Percentiles rank a stretch among this genome's conserved stretches.
Evolutionary conservation across 805 yeast genomes (phyloP).

Genomic region (Candida broadrunensis): DNA sequence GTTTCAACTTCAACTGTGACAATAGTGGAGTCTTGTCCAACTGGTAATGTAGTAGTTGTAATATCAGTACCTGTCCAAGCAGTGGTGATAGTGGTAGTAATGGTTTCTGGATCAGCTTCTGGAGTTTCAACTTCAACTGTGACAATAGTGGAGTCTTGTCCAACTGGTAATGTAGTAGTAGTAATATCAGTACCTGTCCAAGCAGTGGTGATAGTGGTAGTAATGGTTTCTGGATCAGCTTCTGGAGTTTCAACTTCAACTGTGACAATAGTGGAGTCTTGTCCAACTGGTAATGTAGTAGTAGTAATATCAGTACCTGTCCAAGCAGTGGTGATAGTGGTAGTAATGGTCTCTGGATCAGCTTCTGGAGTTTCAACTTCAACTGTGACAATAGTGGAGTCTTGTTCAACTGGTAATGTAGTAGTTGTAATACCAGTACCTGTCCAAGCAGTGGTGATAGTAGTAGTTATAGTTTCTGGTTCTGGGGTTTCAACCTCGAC

Average conservation of each 20-base stretch:
- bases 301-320: neutral
- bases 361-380: neutral
- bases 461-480: neutral
- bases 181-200: conserved; percentile 1
- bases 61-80: neutral
- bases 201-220: conserved; percentile 1
- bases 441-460: neutral
- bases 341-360: neutral
- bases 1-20: neutral
- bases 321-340: neutral
- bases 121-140: neutral
- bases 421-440: neutral
- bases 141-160: conserved; percentile 2
- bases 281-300: neutral
- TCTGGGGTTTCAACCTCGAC: neutral
- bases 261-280: neutral
- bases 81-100: neutral
- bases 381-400: neutral
- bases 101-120: neutral
- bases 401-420: neutral
- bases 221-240: neutral
- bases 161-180: neutral
- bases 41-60: neutral
- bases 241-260: neutral
- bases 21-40: neutral